phyloP scores from a whole-genome alignment of 768 basidiomycete genomes.

The Tremella mesenterica region DNA sequence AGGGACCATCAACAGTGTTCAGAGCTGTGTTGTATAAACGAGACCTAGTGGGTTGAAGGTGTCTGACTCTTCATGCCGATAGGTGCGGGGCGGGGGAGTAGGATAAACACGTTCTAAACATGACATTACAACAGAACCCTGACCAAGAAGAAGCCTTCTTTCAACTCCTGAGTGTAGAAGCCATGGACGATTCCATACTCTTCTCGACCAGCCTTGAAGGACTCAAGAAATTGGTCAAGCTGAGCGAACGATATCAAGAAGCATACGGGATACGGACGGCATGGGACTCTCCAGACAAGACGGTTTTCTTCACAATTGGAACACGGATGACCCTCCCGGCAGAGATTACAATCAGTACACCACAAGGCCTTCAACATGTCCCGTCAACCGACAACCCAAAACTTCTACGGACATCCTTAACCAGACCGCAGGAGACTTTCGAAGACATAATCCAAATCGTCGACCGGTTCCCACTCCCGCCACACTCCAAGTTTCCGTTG shows the following conservation, averaged over 20 bases:
- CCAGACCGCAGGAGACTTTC: neutral
- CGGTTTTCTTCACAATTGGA: slow-evolving; percentile 6
- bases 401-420: slow-evolving; percentile 1
- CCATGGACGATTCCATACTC: slow-evolving; percentile 16
- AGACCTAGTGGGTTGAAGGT: too few species aligned
- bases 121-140: too few species aligned
- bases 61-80: too few species aligned
- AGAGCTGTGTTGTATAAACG: too few species aligned
- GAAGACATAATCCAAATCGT: slow-evolving; percentile 1
- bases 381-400: slow-evolving; percentile 1
- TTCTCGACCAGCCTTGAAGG: slow-evolving; percentile 1
- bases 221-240: neutral
- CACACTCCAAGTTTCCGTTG: neutral
- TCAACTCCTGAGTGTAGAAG: slow-evolving; percentile 4
- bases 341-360: neutral
- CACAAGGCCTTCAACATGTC: neutral
- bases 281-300: slow-evolving; percentile 9
- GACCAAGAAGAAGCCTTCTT: neutral
- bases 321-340: neutral
- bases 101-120: too few species aligned
- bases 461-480: slow-evolving; percentile 5
- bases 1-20: too few species aligned
- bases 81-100: too few species aligned
- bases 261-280: slow-evolving; percentile 6
- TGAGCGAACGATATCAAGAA: slow-evolving; percentile 8